Base-by-base conservation (phyloP, 2,329 filamentous ascomycete species). In the Lachnellula occidentalis region DNA sequence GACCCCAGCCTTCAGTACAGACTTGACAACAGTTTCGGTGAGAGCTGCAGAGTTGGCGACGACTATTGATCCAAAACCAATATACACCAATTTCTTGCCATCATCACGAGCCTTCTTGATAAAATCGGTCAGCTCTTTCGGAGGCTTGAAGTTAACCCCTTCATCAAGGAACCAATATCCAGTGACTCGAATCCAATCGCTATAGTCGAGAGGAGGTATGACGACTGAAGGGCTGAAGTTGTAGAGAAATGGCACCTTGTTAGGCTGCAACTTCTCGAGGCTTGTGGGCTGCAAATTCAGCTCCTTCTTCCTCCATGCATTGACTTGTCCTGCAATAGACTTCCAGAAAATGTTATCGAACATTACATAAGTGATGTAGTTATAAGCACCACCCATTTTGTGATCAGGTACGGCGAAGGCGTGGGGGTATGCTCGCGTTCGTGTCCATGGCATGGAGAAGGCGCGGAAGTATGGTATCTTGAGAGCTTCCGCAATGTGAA, bases 371-470 rank as follows among this genome's bases (percentile, higher is more conserved):
- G 91, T 94, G 67, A 95, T 85, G 69, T 92, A 91, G 68, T 99
- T 99, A 76, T 96, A 97, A 0, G 86, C 86, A 22, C 94, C 94
- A 52, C 94, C 94, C 84, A 95, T 90, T 73, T 95, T 96, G 71
- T 89, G 85, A 58, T 95, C 89, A 1, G 91, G 88, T 58, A 95
- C 92, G 24, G 92, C 87, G 71, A 99, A 99, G 0, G 94, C 94
- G 71, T 99, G 94, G 2, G 94, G 94, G 65, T 99, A 99, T 0
- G 92, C 91, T 51, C 94, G 81, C 15, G 94, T 99, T 48, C 92
- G 85, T 0, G 94, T 96, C 94, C 94, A 99, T 0, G 94, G 94
- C 94, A 99, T 99, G 17, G 91, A 95, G 69, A 99, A 99, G 0
- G 92, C 92, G 53, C 94, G 85, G 75, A 97, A 97, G 71, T 99